These are phyloP conservation scores for Vickermania ingenoplastis DNA, from an alignment of 208 protist species.

Conservation along the genomic window DNA sequence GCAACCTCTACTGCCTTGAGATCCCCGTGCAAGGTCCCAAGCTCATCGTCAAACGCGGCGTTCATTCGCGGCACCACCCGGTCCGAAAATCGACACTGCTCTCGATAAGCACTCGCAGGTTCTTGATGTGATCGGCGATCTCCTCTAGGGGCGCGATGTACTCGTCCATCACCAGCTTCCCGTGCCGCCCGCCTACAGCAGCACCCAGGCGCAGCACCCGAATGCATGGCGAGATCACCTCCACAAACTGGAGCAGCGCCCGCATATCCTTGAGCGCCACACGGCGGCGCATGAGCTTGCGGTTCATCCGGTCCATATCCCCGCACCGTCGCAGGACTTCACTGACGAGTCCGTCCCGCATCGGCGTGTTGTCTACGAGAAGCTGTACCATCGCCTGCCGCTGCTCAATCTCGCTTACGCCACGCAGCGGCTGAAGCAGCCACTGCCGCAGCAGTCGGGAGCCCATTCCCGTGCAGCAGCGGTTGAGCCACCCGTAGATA, in stretches of 20 bases:
- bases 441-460: conserved; percentile 93
- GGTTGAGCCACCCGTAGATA: conserved; percentile 92
- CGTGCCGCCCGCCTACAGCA: conserved; percentile 47
- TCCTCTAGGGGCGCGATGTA: conserved; percentile 82
- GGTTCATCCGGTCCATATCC: conserved; percentile 91
- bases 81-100: conserved; percentile 74
- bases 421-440: conserved; percentile 95
- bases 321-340: conserved; percentile 86
- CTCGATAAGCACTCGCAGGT: conserved; percentile 74
- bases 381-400: conserved; percentile 91
- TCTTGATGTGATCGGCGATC: conserved; percentile 70
- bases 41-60: conserved; percentile 90
- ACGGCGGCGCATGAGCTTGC: conserved; percentile 82
- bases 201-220: conserved; percentile 30
- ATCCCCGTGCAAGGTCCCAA: conserved; percentile 74
- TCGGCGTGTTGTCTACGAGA: conserved; percentile 79
- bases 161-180: conserved; percentile 74
- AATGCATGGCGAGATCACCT: conserved; percentile 50
- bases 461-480: conserved; percentile 95
- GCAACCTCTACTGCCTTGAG: conserved; percentile 35
- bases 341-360: conserved; percentile 71
- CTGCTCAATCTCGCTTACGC: conserved; percentile 86
- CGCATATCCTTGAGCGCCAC: conserved; percentile 83
- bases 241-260: conserved; percentile 77
- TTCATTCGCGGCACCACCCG: conserved; percentile 80